A percentile compares a stretch with the other conserved stretches of the same genome.
Conservation (phyloP, 495 filamentous ascomycete species). For the Neurospora sp. region DNA sequence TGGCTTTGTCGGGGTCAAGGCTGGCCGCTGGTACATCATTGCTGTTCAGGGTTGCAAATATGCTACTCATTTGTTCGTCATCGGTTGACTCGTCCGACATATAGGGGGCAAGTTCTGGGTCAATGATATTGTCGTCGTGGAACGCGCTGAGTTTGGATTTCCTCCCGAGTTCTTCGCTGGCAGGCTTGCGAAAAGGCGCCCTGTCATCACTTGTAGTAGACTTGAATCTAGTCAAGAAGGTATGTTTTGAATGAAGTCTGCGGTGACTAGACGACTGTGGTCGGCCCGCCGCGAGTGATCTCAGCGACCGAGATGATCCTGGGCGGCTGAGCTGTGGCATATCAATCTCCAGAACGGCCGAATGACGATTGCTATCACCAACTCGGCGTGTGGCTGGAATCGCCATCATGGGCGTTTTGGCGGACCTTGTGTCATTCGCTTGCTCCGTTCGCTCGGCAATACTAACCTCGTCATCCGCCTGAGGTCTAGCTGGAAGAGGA, state of each 20-base stretch:
- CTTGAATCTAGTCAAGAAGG: constrained; percentile 54
- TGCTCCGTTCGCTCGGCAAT: constrained; percentile 33
- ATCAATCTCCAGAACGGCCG: constrained; percentile 83
- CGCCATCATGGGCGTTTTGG: constrained; percentile 62
- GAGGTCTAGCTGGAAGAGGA: constrained; percentile 16
- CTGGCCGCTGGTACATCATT: constrained; percentile 31
- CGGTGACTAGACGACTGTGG: constrained; percentile 69
- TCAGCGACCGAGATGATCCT: constrained; percentile 88
- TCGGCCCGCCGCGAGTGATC: constrained; percentile 55
- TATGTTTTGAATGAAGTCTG: constrained; percentile 78
- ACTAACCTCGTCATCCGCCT: constrained; percentile 28
- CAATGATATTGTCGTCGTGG: constrained; percentile 96
- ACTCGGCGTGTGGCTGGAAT: constrained; percentile 80
- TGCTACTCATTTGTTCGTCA: constrained; percentile 81
- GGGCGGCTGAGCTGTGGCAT: constrained; percentile 63
- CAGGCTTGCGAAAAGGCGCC: constrained; percentile 79
- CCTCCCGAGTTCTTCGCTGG: constrained; percentile 49
- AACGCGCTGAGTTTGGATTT: constrained; percentile 75
- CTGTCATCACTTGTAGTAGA: constrained; percentile 45
- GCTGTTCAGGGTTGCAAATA: constrained; percentile 60
- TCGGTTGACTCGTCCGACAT: constrained; percentile 92
- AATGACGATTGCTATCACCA: constrained; percentile 71
- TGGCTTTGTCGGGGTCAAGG: constrained; percentile 38
- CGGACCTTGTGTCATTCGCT: constrained; percentile 29
- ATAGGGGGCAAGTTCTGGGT: constrained; percentile 89